A percentile compares a stretch with the other conserved stretches of the same genome.
phyloP scores from a whole-genome alignment of 768 basidiomycete genomes.

The Boletus speciosus region DNA sequence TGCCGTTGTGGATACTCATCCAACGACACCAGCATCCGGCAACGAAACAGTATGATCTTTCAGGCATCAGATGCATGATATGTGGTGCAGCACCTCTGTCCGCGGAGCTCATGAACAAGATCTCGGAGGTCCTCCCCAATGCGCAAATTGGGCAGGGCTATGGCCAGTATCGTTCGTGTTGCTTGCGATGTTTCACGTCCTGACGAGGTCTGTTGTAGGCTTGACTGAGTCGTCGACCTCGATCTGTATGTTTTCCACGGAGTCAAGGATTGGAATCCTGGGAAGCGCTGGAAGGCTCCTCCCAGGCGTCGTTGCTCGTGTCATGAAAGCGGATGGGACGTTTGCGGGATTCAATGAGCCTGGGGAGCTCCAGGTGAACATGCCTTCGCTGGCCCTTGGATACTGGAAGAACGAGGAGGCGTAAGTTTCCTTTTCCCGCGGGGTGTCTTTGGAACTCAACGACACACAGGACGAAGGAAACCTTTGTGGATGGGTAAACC shows the following conservation, averaged over 20 bases:
- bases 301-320: slow-evolving; percentile 52
- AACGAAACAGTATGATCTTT: slow-evolving; percentile 47
- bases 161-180: slow-evolving; percentile 33
- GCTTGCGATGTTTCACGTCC: not conserved
- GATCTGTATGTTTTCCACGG: slow-evolving; percentile 46
- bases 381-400: slow-evolving; percentile 38
- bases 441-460: not conserved
- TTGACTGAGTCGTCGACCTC: slow-evolving; percentile 65
- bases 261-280: slow-evolving; percentile 45
- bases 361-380: slow-evolving; percentile 55
- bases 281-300: slow-evolving; percentile 50
- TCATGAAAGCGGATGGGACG: slow-evolving; percentile 57
- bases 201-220: slow-evolving; percentile 35
- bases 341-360: slow-evolving; percentile 52
- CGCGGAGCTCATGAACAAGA: slow-evolving; percentile 46
- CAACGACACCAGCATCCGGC: slow-evolving; percentile 45
- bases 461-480: slow-evolving; percentile 55
- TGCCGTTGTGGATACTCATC: not conserved
- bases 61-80: slow-evolving; percentile 48
- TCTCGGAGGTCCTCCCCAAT: slow-evolving; percentile 51
- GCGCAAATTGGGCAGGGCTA: slow-evolving; percentile 65
- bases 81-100: slow-evolving; percentile 65
- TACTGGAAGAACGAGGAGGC: slow-evolving; percentile 58
- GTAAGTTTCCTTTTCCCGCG: slow-evolving; percentile 37
- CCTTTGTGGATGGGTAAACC: slow-evolving; percentile 61